phyloP scores from a whole-genome alignment of 1,284 basidiomycete genomes.

The Exobasidium cylindrosporum region DNA sequence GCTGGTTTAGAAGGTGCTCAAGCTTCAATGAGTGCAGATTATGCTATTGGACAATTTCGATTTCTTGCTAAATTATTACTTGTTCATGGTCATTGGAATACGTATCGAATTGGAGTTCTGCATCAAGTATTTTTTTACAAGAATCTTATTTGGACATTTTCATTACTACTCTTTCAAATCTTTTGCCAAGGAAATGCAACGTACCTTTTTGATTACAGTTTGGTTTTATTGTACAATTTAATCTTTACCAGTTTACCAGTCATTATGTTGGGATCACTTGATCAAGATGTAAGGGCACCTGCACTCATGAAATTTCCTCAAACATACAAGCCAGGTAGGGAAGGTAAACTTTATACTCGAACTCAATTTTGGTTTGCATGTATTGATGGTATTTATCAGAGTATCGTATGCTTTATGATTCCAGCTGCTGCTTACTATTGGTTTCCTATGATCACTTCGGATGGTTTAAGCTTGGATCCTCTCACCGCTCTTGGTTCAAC shows the following conservation, averaged over 20 bases:
- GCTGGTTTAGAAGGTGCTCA: slow-evolving; percentile 93
- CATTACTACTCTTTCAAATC: slow-evolving; percentile 89
- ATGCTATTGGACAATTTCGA: slow-evolving; percentile 93
- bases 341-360: slow-evolving; percentile 87
- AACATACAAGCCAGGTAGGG: slow-evolving; percentile 87
- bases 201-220: slow-evolving; percentile 87
- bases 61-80: slow-evolving; percentile 83
- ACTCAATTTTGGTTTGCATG: slow-evolving; percentile 91
- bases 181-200: slow-evolving; percentile 89
- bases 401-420: slow-evolving; percentile 82
- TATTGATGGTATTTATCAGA: slow-evolving; percentile 90
- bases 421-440: slow-evolving; percentile 74
- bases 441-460: slow-evolving; percentile 48
- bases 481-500: slow-evolving; percentile 90
- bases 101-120: slow-evolving; percentile 83
- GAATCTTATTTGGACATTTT: slow-evolving; percentile 64
- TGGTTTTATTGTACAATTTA: slow-evolving; percentile 67
- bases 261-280: slow-evolving; percentile 88
- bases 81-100: slow-evolving; percentile 97
- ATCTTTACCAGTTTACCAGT: slow-evolving; percentile 92
- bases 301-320: slow-evolving; percentile 88
- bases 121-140: slow-evolving; percentile 83
- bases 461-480: slow-evolving; percentile 56
- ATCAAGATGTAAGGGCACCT: slow-evolving; percentile 89
- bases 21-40: slow-evolving; percentile 94